These are phyloP conservation scores for Elongisporangium undulatum DNA, from an alignment of 352 stramenopile genomes.

Conservation along the genomic window DNA sequence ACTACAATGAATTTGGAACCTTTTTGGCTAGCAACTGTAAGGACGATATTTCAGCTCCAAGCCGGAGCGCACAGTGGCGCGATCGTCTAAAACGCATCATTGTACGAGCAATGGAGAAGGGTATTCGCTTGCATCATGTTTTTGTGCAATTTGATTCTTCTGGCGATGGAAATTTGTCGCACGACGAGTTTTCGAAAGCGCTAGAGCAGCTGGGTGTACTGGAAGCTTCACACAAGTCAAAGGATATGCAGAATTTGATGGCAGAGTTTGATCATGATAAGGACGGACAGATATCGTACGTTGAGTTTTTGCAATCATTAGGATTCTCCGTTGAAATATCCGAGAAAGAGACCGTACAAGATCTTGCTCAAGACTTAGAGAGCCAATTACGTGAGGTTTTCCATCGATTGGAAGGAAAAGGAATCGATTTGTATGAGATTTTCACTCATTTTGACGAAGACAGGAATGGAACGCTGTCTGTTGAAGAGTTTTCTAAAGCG, in stretches of 20 bases:
- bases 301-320: conserved; percentile 72
- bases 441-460: conserved; percentile 72
- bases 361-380: conserved; percentile 42
- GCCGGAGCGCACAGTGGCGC: conserved; percentile 18
- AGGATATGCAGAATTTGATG: conserved; percentile 36
- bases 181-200: conserved; percentile 44
- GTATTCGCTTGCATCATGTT: conserved; percentile 51
- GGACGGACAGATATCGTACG: conserved; percentile 68
- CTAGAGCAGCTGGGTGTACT: conserved; percentile 41
- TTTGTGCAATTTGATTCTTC: conserved; percentile 63
- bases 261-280: conserved; percentile 48
- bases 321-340: conserved; percentile 39
- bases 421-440: conserved; percentile 48
- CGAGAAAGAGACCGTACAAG: conserved; percentile 34
- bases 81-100: conserved; percentile 57
- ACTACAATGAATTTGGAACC: conserved; percentile 34
- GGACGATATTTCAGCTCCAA: conserved; percentile 9
- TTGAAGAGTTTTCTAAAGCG: conserved; percentile 49
- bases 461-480: conserved; percentile 47
- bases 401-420: conserved; percentile 35
- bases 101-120: conserved; percentile 45
- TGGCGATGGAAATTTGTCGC: conserved; percentile 52
- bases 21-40: conserved; percentile 16
- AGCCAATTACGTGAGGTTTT: conserved; percentile 38
- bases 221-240: conserved; percentile 6